Evolutionary conservation across 257 asterid species (phyloP).

Genomic region (Forsythia viridissima): DNA sequence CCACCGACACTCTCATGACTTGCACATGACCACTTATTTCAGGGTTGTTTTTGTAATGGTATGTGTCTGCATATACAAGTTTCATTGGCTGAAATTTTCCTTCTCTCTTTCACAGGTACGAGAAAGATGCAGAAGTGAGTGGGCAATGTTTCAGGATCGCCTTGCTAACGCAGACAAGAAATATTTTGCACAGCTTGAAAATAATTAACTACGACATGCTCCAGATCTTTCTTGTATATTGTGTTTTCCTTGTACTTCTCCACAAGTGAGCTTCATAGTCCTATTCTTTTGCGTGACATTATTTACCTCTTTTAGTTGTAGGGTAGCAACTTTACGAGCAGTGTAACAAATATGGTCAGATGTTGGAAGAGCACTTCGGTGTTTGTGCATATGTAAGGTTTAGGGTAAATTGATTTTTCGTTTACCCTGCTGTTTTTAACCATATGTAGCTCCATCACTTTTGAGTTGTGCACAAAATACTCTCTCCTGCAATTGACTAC

Average conservation of each 20-base stretch:
- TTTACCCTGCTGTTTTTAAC: not conserved
- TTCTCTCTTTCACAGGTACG: constrained; percentile 59
- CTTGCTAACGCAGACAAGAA: constrained; percentile 82
- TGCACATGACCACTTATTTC: not conserved
- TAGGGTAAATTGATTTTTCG: constrained; percentile 3
- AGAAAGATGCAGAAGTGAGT: constrained; percentile 88
- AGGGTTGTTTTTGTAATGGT: not conserved
- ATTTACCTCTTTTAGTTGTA: constrained; percentile 20
- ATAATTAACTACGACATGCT: constrained; percentile 26
- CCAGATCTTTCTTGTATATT: constrained; percentile 34
- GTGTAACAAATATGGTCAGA: constrained; percentile 18
- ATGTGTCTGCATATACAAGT: not conserved
- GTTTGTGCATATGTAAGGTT: constrained; percentile 27
- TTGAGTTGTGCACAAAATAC: not conserved
- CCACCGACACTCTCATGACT: too few species aligned
- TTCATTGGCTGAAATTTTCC: not conserved
- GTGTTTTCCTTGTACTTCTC: not conserved
- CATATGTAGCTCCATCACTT: not conserved
- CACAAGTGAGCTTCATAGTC: constrained; percentile 19
- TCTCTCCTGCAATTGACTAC: not conserved
- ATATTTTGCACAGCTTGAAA: constrained; percentile 59
- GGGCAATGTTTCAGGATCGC: constrained; percentile 97
- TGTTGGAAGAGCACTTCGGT: constrained; percentile 10
- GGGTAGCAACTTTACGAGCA: constrained; percentile 17
- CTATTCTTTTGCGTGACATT: constrained; percentile 19